Evolutionary conservation across 2,329 filamentous ascomycete genomes (phyloP).

Genomic region (Bipolaris cookei): DNA sequence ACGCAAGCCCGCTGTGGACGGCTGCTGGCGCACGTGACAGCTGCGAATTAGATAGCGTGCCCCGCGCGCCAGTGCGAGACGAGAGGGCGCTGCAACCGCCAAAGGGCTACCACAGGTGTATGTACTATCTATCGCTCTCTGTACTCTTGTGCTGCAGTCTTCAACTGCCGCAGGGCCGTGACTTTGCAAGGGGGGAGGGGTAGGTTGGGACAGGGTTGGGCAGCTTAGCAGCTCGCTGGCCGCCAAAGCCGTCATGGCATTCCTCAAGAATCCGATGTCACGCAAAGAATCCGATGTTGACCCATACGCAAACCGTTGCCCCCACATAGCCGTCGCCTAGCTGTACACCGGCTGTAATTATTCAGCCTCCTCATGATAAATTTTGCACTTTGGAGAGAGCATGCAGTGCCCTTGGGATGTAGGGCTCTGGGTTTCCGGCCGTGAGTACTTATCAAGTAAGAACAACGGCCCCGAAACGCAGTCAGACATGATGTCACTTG

Average conservation of each 20-base stretch:
- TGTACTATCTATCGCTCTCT: not conserved
- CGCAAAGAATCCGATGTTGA: conserved; percentile 17
- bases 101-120: not conserved
- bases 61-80: conserved; percentile 2
- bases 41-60: conserved; percentile 3
- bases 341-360: not conserved
- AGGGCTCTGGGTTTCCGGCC: not conserved
- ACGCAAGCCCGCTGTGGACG: not conserved
- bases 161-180: not conserved
- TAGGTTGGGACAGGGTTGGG: conserved; percentile 4
- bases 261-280: conserved; percentile 16
- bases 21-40: conserved; percentile 5
- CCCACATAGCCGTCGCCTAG: not conserved
- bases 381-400: not conserved
- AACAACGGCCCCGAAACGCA: not conserved
- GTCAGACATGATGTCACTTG: not conserved
- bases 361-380: not conserved
- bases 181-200: not conserved
- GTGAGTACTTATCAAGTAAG: not conserved
- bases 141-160: not conserved
- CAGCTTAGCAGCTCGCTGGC: conserved; percentile 3
- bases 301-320: not conserved
- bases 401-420: not conserved
- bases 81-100: not conserved
- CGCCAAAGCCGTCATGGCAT: conserved; percentile 14